These are phyloP conservation scores for Abortiporus biennis DNA, from an alignment of 1,284 basidiomycete species.

Conservation along the genomic window DNA sequence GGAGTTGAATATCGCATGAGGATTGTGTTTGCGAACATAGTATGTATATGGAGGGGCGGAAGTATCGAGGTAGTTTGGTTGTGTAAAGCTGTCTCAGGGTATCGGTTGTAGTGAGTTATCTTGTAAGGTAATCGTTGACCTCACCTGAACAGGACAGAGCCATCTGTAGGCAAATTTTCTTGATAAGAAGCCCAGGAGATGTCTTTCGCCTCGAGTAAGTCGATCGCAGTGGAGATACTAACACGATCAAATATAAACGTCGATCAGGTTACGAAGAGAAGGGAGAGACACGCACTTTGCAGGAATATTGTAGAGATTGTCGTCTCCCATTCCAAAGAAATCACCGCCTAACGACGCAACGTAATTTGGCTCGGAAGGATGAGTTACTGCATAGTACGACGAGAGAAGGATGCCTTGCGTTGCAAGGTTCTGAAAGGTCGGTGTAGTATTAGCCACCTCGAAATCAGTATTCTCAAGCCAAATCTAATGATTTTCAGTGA, in stretches of 20 bases:
- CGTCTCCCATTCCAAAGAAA: conserved; percentile 50
- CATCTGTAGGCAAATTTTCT: conserved; percentile 56
- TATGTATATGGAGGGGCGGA: conserved; percentile 35
- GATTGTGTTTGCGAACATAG: conserved; percentile 59
- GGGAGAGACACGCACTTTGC: conserved; percentile 19
- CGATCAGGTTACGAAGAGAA: neutral
- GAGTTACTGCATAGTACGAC: conserved; percentile 52
- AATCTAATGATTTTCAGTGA: conserved; percentile 12
- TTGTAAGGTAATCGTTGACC: conserved; percentile 7
- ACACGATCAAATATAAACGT: conserved; percentile 14
- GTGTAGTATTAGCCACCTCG: conserved; percentile 20
- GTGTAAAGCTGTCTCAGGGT: conserved; percentile 30
- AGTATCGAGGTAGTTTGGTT: conserved; percentile 38
- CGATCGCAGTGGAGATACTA: conserved; percentile 52
- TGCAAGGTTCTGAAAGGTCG: conserved; percentile 43
- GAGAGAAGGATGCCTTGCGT: conserved; percentile 46
- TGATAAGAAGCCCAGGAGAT: conserved; percentile 52
- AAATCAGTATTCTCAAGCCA: conserved; percentile 45
- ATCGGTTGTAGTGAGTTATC: conserved; percentile 4
- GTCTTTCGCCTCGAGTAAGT: conserved; percentile 54
- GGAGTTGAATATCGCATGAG: conserved; percentile 47
- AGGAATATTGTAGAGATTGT: conserved; percentile 30
- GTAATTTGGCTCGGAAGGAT: conserved; percentile 63
- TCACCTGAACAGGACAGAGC: conserved; percentile 34
- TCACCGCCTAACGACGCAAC: conserved; percentile 44